These are phyloP conservation scores for Eucalyptus decipiens DNA, from an alignment of 345 rosid genomes.

Conservation along the genomic window DNA sequence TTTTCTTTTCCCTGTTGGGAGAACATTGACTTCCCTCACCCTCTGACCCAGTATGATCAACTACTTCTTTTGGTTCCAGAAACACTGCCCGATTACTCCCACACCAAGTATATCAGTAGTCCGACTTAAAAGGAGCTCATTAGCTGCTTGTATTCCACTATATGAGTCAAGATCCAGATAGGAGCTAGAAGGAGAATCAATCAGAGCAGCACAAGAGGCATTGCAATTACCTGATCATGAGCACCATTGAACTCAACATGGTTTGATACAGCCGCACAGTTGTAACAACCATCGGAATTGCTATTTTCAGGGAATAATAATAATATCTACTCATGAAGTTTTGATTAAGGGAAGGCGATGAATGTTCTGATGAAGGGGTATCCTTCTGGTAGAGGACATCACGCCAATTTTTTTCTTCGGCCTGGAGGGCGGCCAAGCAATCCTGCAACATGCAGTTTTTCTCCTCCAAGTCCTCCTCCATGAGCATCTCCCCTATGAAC, in stretches of 20 bases:
- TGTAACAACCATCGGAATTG: neutral
- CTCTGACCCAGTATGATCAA: neutral
- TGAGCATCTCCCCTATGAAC: conserved; percentile 64
- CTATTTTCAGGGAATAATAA: neutral
- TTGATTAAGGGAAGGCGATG: neutral
- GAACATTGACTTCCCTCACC: neutral
- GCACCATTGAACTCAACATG: neutral
- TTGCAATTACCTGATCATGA: neutral
- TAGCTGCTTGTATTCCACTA: neutral
- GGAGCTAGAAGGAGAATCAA: conserved; percentile 1
- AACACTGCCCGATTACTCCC: neutral
- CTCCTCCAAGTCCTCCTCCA: conserved; percentile 75
- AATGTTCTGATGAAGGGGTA: conserved; percentile 4
- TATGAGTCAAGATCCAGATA: conserved; percentile 3
- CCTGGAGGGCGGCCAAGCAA: conserved; percentile 63
- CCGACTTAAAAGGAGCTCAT: neutral
- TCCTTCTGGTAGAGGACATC: conserved; percentile 47
- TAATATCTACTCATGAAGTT: neutral
- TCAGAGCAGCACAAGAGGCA: neutral
- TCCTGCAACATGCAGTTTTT: conserved; percentile 68
- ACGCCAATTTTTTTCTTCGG: conserved; percentile 60
- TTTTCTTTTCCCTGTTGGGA: conserved; percentile 17
- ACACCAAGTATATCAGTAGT: neutral
- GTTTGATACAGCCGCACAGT: neutral
- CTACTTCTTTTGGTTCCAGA: neutral